phyloP scores from a whole-genome alignment of 2,329 filamentous ascomycete species.

The Hypoxylon sp. region DNA sequence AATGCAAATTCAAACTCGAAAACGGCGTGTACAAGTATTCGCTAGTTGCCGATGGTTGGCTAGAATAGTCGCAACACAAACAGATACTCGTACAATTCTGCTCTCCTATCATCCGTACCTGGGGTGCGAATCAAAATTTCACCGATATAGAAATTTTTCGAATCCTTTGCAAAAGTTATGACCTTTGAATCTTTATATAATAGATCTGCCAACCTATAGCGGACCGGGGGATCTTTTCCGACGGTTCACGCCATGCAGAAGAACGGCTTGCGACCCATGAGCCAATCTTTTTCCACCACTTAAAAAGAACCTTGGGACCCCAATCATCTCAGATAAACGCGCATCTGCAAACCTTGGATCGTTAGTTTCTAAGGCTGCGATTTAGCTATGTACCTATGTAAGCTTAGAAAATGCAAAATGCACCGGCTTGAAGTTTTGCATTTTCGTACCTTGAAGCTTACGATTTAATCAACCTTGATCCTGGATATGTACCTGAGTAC shows the following conservation, averaged over 20 bases:
- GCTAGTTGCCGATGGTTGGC: not conserved
- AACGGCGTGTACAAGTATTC: not conserved
- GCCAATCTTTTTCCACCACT: constrained; percentile 37
- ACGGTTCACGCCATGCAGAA: constrained; percentile 33
- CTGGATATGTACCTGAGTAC: constrained; percentile 21
- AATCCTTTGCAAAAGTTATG: not conserved
- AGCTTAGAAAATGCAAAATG: constrained; percentile 19
- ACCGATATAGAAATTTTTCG: not conserved
- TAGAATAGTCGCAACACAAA: not conserved
- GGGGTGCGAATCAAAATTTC: not conserved
- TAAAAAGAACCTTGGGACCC: constrained; percentile 3
- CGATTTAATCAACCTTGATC: constrained; percentile 30
- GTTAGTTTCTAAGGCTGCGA: constrained; percentile 12
- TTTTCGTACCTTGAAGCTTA: constrained; percentile 21
- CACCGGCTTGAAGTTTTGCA: constrained; percentile 24
- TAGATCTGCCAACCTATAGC: constrained; percentile 25
- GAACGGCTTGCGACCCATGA: constrained; percentile 20
- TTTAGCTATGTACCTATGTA: constrained; percentile 25
- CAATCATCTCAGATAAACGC: constrained; percentile 13
- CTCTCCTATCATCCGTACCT: not conserved
- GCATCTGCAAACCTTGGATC: constrained; percentile 4
- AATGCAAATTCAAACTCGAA: not conserved
- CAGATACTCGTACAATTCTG: not conserved
- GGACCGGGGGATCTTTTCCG: constrained; percentile 33
- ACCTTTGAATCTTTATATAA: constrained; percentile 5